phyloP scores from a whole-genome alignment of 2,329 filamentous ascomycete genomes.

The Colletotrichum siamense region DNA sequence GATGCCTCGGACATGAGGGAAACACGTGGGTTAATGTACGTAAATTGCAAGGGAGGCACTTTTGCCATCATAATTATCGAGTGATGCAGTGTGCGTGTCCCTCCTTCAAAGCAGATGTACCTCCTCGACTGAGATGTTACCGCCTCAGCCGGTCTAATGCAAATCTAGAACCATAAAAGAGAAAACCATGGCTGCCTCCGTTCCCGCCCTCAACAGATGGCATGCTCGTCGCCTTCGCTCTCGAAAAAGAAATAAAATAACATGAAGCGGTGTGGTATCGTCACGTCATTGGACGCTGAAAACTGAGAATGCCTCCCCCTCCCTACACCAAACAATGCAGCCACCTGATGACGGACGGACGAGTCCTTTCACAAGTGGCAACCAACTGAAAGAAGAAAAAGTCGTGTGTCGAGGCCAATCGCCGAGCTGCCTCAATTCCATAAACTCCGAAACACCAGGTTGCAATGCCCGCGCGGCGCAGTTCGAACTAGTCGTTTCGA shows the following conservation, averaged over 20 bases:
- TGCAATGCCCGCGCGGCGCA: not conserved
- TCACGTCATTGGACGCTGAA: conserved; percentile 3
- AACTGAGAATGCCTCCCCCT: conserved; percentile 9
- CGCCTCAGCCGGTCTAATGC: conserved; percentile 9
- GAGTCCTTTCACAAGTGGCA: not conserved
- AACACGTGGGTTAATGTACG: not conserved
- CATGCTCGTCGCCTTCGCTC: conserved; percentile 23
- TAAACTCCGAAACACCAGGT: conserved; percentile 8
- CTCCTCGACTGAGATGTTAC: not conserved
- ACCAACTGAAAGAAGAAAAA: not conserved
- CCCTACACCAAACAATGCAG: conserved; percentile 3
- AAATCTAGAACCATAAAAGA: conserved; percentile 5
- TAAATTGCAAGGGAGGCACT: not conserved
- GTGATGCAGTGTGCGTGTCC: not conserved
- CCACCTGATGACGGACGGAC: not conserved
- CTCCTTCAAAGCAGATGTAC: not conserved
- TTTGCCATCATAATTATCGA: not conserved
- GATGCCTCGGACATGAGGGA: not conserved
- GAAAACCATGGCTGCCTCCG: not conserved
- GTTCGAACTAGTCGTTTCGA: not conserved
- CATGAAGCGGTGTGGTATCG: conserved; percentile 13
- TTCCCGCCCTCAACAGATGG: not conserved
- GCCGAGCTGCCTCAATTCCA: not conserved
- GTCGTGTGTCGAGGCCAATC: not conserved
- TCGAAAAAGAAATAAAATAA: not conserved